Conservation (phyloP, 2,329 filamentous ascomycete species). For the Cladophialophora exuberans region DNA sequence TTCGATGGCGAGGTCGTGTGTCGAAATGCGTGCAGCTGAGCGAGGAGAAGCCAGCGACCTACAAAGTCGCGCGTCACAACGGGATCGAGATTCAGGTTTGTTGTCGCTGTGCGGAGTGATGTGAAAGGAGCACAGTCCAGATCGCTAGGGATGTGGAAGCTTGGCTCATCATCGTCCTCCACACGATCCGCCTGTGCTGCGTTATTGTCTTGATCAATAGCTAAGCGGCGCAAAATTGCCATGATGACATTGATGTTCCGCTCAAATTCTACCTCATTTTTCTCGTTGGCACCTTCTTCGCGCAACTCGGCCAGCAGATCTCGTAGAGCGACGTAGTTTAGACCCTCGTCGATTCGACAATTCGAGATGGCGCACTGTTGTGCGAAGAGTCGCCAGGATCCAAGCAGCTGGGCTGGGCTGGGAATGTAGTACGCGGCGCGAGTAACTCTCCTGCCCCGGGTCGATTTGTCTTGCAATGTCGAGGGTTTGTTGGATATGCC, state of each 20-base stretch:
- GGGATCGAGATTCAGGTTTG: not conserved
- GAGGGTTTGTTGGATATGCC: not conserved
- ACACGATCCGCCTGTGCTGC: not conserved
- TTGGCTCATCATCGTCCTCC: not conserved
- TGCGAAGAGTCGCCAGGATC: slow-evolving; percentile 26
- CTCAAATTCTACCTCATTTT: not conserved
- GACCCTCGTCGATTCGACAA: slow-evolving; percentile 8
- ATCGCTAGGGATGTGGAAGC: not conserved
- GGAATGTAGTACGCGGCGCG: slow-evolving; percentile 15
- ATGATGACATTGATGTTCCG: slow-evolving; percentile 7
- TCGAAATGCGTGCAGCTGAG: not conserved
- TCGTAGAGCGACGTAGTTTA: not conserved
- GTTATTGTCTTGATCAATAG: not conserved
- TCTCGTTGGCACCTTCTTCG: not conserved
- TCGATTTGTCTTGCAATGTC: not conserved
- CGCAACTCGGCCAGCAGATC: slow-evolving; percentile 5
- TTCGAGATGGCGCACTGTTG: slow-evolving; percentile 24
- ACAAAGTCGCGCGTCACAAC: not conserved
- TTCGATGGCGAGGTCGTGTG: not conserved
- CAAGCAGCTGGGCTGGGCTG: slow-evolving; percentile 21
- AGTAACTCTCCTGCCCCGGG: not conserved
- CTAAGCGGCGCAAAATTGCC: slow-evolving; percentile 20
- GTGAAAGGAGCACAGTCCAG: not conserved
- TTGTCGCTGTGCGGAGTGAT: not conserved
- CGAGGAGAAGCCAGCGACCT: slow-evolving; percentile 16